Base-by-base conservation (phyloP, 2,329 filamentous ascomycete species). In the Beauveria sp. region DNA sequence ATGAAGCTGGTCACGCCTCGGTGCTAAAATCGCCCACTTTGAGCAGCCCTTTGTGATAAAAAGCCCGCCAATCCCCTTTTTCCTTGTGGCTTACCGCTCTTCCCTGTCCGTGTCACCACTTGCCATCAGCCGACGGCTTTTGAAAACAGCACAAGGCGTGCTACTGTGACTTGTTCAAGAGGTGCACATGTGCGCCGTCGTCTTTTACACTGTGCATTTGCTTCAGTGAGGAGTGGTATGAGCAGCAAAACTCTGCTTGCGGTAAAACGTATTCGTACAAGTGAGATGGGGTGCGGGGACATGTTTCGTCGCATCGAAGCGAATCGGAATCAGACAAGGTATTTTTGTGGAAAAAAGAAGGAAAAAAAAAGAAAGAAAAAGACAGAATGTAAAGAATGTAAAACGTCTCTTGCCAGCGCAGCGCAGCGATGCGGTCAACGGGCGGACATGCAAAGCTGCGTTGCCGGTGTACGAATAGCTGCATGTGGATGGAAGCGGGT, bases 341-440 rank as follows among this genome's bases (percentile, higher is more conserved):
- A 22, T 22, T 22, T 22, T 22, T 22, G 22, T 22, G 22, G 3
- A 22, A 12, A 31, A 31, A 31, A 31, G 1, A 3, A 31, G 12
- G 0, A 4, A 12, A 34, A 34, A 10, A 31, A 56, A 7, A 46
- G 48, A 14, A 48, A 48, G 10, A 7, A 43, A 34, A 38, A 16
- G 7, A 26, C 5, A 26, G 6, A 5, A 26, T 26, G 26, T 6
- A 26, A 26, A 26, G 5, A 26, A 5, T 26, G 10, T 34, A 34
- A 34, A 52, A 28, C 38, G 48, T 24, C 9, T 31, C n/a, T 45
- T 45, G 4, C 5, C 24, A 18, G 46, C 31, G 12, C 56, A 51
- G 56, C 48, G 34, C 34, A 43, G 48, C 20, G 20, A 42, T 60
- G 56, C 56, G 48, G 48, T 60, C 46, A 60, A 60, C 46, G 38